Evolutionary conservation across 805 yeast species (phyloP), one percentile per base, ranked within the genome.

Genomic region (Wickerhamomyces alni): DNA sequence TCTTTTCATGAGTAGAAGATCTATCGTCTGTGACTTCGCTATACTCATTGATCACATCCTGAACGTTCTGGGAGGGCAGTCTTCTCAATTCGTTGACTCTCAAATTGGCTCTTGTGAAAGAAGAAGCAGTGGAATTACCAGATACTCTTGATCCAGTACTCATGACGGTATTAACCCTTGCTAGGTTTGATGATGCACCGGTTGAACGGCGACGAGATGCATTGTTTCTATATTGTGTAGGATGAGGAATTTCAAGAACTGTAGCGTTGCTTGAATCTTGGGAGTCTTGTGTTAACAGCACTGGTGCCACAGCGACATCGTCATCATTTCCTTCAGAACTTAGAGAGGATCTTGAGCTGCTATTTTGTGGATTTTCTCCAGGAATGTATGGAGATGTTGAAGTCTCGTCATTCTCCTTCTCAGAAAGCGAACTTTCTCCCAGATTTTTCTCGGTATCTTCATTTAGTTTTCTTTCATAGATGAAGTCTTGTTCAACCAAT

Each of bases 401-500:
- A 21, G 24, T 7, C 6, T 21, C 24, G 9, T 21, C 24, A 21
- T 21, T 9, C 6, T 21, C 24, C 24, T 21, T 9, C 9, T 21
- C 24, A 21, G 24, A 9, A 7, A 7, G 6, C 17, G 7, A 8
- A 15, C 46, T 40, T 17, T 51, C 57, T 21, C 42, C 37, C 10
- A 27, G 36, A 5, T 33, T 42, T 13, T 22, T 34, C 24, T 17
- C 31, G 24, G 37, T 38, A 19, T 36, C 27, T 4, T 55, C 56
- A 19, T 45, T 26, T 11, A 37, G 41, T 18, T 51, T 46, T 8
- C 45, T 39, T 10, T 52, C 55, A 17, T 58, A 52, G 36, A 72
- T 65, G 52, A 86, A 82, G 56, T 87, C 96, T 58, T 74, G 64
- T 35, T 77, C 81, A 9, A 86, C 68, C 42, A 87, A 58, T 44